A percentile compares a stretch with the other conserved stretches of the same genome.
Conservation (phyloP, 78 protist species). For the Protostelium mycophagum region DNA sequence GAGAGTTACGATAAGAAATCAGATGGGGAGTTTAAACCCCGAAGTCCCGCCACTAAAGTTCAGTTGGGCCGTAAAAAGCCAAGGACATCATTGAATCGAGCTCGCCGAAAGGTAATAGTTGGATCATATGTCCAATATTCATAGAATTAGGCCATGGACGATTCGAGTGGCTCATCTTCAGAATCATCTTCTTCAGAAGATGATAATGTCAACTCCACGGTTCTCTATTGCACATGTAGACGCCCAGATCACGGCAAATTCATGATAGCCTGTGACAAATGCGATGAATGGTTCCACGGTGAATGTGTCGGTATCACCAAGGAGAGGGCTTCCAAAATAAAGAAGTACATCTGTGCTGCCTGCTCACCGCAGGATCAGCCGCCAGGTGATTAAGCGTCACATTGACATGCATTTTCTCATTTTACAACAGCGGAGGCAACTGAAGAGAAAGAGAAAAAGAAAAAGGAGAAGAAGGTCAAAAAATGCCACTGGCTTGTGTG, state of each 20-base stretch:
- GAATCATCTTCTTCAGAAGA: neutral
- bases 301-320: conserved; percentile 35
- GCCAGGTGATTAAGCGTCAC: neutral
- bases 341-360: conserved; percentile 4
- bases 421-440: no score
- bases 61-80: neutral
- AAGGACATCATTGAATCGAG: neutral
- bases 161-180: neutral
- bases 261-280: conserved; percentile 30
- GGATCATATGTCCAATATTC: neutral
- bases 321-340: neutral
- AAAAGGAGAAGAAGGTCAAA: neutral
- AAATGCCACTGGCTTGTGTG: conserved; percentile 28
- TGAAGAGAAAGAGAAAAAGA: no score
- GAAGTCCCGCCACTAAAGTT: neutral
- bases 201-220: no score
- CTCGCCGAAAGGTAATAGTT: neutral
- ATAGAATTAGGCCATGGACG: neutral
- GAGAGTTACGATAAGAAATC: neutral
- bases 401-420: neutral
- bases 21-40: neutral
- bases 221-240: conserved; percentile 20
- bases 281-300: conserved; percentile 52
- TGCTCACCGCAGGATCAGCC: neutral
- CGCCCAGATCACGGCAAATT: conserved; percentile 14